Evolutionary conservation across 2,329 filamentous ascomycete genomes (phyloP).

Genomic region (Colletotrichum acutatum): DNA sequence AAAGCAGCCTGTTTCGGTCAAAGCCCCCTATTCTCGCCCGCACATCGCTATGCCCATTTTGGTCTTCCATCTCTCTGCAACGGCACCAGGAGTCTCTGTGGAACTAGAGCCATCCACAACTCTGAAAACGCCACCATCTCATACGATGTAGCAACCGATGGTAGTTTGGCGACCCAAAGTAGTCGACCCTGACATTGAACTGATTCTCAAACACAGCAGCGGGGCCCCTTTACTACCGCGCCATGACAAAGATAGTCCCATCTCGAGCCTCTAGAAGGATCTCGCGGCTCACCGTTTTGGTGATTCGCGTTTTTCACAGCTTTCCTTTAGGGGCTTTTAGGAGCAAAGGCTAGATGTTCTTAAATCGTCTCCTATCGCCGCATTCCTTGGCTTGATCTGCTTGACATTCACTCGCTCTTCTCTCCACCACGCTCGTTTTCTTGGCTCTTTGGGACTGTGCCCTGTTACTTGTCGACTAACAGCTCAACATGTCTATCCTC

Average conservation of each 20-base stretch:
- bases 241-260: slow-evolving; percentile 9
- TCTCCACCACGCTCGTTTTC: not conserved
- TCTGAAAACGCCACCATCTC: not conserved
- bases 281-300: slow-evolving; percentile 8
- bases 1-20: not conserved
- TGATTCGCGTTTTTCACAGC: slow-evolving; percentile 8
- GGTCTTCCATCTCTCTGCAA: not conserved
- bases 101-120: not conserved
- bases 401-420: not conserved
- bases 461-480: not conserved
- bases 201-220: slow-evolving; percentile 10
- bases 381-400: slow-evolving; percentile 9
- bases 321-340: not conserved
- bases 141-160: slow-evolving; percentile 8
- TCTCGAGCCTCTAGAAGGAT: not conserved
- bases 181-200: slow-evolving; percentile 1
- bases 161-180: not conserved
- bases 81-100: not conserved
- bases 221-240: not conserved
- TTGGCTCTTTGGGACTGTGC: not conserved
- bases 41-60: not conserved
- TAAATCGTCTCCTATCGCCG: slow-evolving; percentile 10
- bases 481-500: slow-evolving; percentile 3
- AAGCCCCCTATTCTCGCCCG: not conserved
- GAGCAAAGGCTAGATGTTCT: not conserved